Evolutionary conservation across 495 filamentous ascomycete genomes (phyloP).

Genomic region (Penicillium dipodomyicola): DNA sequence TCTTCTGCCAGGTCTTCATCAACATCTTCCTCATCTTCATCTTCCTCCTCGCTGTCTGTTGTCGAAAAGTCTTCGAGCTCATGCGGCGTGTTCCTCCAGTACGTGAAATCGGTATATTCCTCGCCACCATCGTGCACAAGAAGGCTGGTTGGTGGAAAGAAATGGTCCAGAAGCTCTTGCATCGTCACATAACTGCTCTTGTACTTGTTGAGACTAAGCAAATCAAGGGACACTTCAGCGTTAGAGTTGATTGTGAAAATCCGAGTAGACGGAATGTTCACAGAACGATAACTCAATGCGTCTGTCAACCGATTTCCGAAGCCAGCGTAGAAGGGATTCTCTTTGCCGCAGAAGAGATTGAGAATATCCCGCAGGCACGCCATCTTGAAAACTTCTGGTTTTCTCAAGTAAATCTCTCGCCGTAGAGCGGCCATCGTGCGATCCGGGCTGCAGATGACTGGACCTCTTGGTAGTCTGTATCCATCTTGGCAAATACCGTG

Average conservation of each 20-base stretch:
- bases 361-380: slow-evolving; percentile 91
- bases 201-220: slow-evolving; percentile 88
- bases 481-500: slow-evolving; percentile 86
- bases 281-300: slow-evolving; percentile 90
- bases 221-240: slow-evolving; percentile 89
- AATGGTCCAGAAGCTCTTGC: slow-evolving; percentile 93
- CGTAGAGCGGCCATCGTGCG: slow-evolving; percentile 93
- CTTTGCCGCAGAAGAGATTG: slow-evolving; percentile 74
- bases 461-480: slow-evolving; percentile 81
- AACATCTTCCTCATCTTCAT: slow-evolving; percentile 43
- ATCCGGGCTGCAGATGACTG: slow-evolving; percentile 92
- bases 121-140: slow-evolving; percentile 77
- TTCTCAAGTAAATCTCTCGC: slow-evolving; percentile 91
- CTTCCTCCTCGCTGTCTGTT: slow-evolving; percentile 64
- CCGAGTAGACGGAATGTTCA: slow-evolving; percentile 87
- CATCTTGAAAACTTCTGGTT: slow-evolving; percentile 99
- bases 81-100: slow-evolving; percentile 74
- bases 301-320: slow-evolving; percentile 98
- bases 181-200: slow-evolving; percentile 97
- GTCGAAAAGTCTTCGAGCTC: slow-evolving; percentile 77
- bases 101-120: slow-evolving; percentile 85
- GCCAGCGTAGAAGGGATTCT: slow-evolving; percentile 89
- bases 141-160: slow-evolving; percentile 81
- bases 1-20: slow-evolving; percentile 46
- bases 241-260: slow-evolving; percentile 99